Conservation (phyloP, 805 yeast species). For the Ogataea dorogensis region DNA sequence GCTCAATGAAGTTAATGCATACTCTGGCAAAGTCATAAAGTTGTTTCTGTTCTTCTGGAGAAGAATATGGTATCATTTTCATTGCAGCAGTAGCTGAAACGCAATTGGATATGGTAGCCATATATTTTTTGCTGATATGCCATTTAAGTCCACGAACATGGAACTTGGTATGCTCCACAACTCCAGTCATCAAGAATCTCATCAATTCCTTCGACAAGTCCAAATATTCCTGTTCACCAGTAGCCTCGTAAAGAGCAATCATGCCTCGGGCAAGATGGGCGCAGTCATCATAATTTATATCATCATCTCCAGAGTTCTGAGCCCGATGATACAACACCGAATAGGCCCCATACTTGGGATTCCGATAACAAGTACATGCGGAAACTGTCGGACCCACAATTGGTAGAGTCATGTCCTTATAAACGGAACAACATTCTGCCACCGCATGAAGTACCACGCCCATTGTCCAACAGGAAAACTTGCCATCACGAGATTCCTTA, state of each 20-base stretch:
- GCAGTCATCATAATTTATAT: slow-evolving; percentile 71
- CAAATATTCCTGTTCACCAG: slow-evolving; percentile 52
- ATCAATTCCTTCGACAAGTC: slow-evolving; percentile 59
- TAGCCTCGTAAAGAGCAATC: slow-evolving; percentile 65
- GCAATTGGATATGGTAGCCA: slow-evolving; percentile 67
- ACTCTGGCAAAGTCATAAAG: slow-evolving; percentile 56
- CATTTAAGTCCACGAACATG: slow-evolving; percentile 58
- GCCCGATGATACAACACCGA: slow-evolving; percentile 60
- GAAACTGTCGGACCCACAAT: slow-evolving; percentile 50
- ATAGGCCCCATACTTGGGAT: slow-evolving; percentile 51
- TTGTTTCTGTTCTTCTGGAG: slow-evolving; percentile 32
- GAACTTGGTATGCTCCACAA: slow-evolving; percentile 50
- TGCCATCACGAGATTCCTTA: slow-evolving; percentile 47
- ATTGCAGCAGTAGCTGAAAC: slow-evolving; percentile 63
- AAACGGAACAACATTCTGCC: slow-evolving; percentile 59
- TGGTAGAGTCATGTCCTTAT: slow-evolving; percentile 53
- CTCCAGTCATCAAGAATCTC: slow-evolving; percentile 66
- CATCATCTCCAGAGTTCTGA: slow-evolving; percentile 52
- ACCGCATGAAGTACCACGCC: slow-evolving; percentile 64
- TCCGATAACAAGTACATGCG: slow-evolving; percentile 51
- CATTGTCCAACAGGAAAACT: slow-evolving; percentile 66
- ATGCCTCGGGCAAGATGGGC: slow-evolving; percentile 72
- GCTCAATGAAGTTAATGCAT: slow-evolving; percentile 58
- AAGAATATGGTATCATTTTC: slow-evolving; percentile 52
- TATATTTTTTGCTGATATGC: slow-evolving; percentile 59